Base-by-base conservation (phyloP, 306 rosid species). In the Carpinus fangiana region DNA sequence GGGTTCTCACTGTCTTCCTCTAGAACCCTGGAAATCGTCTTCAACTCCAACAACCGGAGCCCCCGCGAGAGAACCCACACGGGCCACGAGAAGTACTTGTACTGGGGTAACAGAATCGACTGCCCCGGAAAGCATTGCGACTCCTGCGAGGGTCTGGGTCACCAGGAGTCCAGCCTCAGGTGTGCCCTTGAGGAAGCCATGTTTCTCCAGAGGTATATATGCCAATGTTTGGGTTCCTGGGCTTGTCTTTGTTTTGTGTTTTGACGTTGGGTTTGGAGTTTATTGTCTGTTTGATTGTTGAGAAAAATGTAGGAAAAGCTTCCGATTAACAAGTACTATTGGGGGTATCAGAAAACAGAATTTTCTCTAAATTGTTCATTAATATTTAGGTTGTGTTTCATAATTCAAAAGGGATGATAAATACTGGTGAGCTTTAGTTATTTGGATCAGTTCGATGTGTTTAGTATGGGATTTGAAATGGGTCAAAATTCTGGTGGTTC, bases 151-250 rank as follows among this genome's bases (percentile, higher is more conserved):
- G 99, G 99, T 50, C 85, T 95, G 75, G 99, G 97, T 65, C 98
- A 95, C 82, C 98, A 95, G 78, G 99, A 95, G 72, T 93, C 99
- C 20, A 95, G 99, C 87, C 97, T 95, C 81, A 79, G 99, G 75
- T 91, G 99, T 46, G 99, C 97, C 61, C 94, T 95, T 3, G 97
- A 93, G 83, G 99, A 95, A 55, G 98, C 99, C 66, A 55, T 91
- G 81, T 92, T 81, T 45, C 98, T 95, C 48, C 75, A 41, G 12
- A 91, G 90, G 92, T 88, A 73, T 8, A 0, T 55, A 1, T 36
- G 8, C 23, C 26, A 68, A 48, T 78, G 10, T 59, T 61, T 61
- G 18, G 52, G 47, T 70, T 21, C 38, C 17, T 77, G 61, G 38
- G 60, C 81, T 72, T 82, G 11, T 70, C 8, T 26, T 72, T 67